These are phyloP conservation scores for Lactarius psammicola DNA, from an alignment of 768 basidiomycete genomes.

Conservation along the genomic window DNA sequence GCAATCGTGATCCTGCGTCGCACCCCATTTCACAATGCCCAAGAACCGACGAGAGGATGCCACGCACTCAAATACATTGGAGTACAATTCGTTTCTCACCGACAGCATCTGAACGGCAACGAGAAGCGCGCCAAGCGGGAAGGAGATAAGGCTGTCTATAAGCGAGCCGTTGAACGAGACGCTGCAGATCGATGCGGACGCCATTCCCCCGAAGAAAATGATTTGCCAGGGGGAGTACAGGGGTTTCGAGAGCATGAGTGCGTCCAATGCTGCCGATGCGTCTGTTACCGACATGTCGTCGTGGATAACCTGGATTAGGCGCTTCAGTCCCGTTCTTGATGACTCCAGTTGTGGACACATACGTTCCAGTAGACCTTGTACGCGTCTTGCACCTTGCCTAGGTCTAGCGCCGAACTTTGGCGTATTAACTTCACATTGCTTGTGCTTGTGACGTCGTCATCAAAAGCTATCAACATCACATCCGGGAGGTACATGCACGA, in stretches of 20 bases:
- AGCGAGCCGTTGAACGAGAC: conserved; percentile 74
- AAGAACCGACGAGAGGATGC: conserved; percentile 7
- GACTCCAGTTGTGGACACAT: conserved; percentile 23
- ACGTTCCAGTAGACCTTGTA: conserved; percentile 76
- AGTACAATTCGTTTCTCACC: conserved; percentile 73
- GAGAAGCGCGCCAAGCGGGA: conserved; percentile 74
- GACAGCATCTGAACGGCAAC: conserved; percentile 71
- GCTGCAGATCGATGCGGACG: conserved; percentile 71
- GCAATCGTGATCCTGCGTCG: conserved; percentile 68
- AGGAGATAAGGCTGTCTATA: conserved; percentile 68
- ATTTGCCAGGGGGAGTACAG: conserved; percentile 60
- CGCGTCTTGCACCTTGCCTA: conserved; percentile 71
- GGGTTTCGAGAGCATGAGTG: conserved; percentile 65
- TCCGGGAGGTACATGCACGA: conserved; percentile 76
- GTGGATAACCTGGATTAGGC: conserved; percentile 65
- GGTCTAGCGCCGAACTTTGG: conserved; percentile 67
- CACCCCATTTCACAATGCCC: not conserved
- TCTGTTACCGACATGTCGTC: conserved; percentile 74
- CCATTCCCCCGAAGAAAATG: conserved; percentile 72
- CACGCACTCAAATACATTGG: conserved; percentile 72
- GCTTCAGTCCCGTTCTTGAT: not conserved
- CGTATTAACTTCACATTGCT: conserved; percentile 78
- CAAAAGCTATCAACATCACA: conserved; percentile 78
- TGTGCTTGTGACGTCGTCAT: conserved; percentile 76
- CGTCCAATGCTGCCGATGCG: conserved; percentile 67